A percentile compares a stretch with the other conserved stretches of the same genome.
These are phyloP conservation scores for Saxophila tyrrhenica DNA, from an alignment of 495 filamentous ascomycete genomes.

Conservation along the genomic window DNA sequence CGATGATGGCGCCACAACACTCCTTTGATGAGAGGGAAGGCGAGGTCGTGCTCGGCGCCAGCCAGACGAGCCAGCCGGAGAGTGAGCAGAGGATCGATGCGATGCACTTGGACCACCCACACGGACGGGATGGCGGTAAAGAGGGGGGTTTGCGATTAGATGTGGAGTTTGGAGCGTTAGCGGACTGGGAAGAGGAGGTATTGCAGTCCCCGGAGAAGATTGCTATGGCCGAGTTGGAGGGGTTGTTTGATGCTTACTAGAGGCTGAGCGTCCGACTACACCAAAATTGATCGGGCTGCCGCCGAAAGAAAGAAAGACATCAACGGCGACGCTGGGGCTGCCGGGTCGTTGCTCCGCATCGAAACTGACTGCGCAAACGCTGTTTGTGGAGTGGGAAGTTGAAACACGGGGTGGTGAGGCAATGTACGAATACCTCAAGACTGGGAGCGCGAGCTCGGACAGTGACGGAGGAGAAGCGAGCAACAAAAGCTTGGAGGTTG, in stretches of 20 bases:
- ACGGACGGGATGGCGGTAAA: background rate
- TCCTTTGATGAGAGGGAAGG: background rate
- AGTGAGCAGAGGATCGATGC: background rate
- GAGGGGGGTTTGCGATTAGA: background rate
- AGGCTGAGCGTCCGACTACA: too few relatives aligned
- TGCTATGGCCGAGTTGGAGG: conserved; percentile 85
- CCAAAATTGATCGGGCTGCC: too few relatives aligned
- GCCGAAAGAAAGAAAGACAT: too few relatives aligned
- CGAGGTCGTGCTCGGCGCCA: background rate
- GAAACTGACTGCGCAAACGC: too few relatives aligned
- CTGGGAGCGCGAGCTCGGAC: background rate
- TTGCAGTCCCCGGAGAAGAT: conserved; percentile 76
- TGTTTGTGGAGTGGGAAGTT: too few relatives aligned
- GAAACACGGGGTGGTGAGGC: too few relatives aligned
- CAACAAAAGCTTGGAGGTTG: too few relatives aligned
- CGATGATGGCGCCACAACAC: conserved; percentile 22
- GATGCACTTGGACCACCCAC: background rate
- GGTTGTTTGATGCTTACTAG: conserved; percentile 50
- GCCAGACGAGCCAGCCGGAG: conserved; percentile 3
- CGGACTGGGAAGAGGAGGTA: conserved; percentile 49
- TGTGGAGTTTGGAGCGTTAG: conserved; percentile 23
- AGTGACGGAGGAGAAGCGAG: background rate
- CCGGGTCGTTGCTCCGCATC: too few relatives aligned
- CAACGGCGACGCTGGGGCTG: background rate
- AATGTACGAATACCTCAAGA: conserved; percentile 1